Evolutionary conservation across 768 basidiomycete species (phyloP).

Genomic region (Suillus clintonianus): DNA sequence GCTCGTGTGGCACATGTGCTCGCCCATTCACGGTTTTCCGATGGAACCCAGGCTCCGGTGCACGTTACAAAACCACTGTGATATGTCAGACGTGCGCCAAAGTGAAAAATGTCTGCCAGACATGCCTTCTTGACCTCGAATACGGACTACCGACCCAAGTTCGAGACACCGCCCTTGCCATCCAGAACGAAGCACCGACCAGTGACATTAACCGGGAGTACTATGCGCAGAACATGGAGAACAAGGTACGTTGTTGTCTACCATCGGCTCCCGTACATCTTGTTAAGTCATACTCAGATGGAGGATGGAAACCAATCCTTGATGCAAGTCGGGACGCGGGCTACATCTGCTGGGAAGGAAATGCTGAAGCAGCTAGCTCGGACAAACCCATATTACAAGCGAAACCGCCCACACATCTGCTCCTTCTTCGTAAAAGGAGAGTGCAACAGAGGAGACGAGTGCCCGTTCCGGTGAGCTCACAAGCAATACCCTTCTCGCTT

Average conservation of each 20-base stretch:
- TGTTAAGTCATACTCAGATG: conserved; percentile 47
- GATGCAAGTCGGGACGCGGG: conserved; percentile 53
- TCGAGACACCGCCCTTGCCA: conserved; percentile 88
- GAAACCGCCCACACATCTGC: conserved; percentile 92
- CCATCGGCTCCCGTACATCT: neutral
- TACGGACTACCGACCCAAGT: conserved; percentile 97
- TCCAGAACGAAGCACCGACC: conserved; percentile 86
- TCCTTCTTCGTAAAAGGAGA: conserved; percentile 96
- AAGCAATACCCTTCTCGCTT: conserved; percentile 16
- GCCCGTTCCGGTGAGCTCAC: conserved; percentile 71
- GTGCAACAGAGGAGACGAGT: conserved; percentile 88
- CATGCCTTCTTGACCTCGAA: conserved; percentile 94
- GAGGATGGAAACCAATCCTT: conserved; percentile 65
- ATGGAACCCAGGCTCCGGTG: conserved; percentile 95
- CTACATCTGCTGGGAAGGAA: conserved; percentile 86
- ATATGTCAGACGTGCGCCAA: conserved; percentile 98
- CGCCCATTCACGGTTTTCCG: conserved; percentile 96
- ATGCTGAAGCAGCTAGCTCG: conserved; percentile 95
- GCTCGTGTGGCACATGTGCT: conserved; percentile 96
- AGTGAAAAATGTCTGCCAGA: conserved; percentile 96
- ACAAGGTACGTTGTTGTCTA: conserved; percentile 51
- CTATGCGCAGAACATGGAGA: conserved; percentile 90
- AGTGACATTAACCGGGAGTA: conserved; percentile 98
- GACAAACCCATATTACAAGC: conserved; percentile 96
- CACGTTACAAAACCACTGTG: conserved; percentile 95